Base-by-base conservation (phyloP, 1,284 basidiomycete genomes). In the Ustilago curta region DNA sequence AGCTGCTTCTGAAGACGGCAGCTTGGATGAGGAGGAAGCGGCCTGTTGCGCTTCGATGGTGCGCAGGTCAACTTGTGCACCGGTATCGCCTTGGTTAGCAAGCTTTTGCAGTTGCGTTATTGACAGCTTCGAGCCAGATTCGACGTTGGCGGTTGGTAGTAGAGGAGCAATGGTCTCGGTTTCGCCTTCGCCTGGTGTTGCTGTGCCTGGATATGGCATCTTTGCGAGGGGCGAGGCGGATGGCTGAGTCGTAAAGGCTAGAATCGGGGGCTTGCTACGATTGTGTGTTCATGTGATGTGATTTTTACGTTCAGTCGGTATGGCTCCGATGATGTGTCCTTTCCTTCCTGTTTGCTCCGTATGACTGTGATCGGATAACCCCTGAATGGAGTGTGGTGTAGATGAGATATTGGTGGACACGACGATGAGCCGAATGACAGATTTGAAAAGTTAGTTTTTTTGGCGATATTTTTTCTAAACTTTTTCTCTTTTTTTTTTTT, bases 181-280 rank as follows among this genome's bases (percentile, higher is more conserved):
- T 44, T 79, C 76, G 31, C 75, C 76, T 49, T 79, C 75, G 14
- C 75, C 77, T 7, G 74, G 65, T 2, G 47, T 59, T n/a, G 67
- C 31, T 16, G 74, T 75, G n/a, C 50, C 75, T 32, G 68, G 75
- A 39, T 77, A 67, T 2, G 75, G 65, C 77, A 79, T 79, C 23
- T n/a, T 27, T 39, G 39, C 40, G 7, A 18, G 37, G 25, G 21
- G 35, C n/a, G 14, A 52, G 1, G 25, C 21, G 44, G 48, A 50
- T 39, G 44, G 16, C 14, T 14, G 23, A 14, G 32, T n/a, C 35
- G 35, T 21, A n/a, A 11, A 2, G n/a, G n/a, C 3, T n/a, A n/a
- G n/a, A n/a, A n/a, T 55, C 18, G 19, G 53, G 19, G 11, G 29
- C 29, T 25, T 42, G 12, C 40, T 53, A 53, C 18, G 39, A 43